These are phyloP conservation scores for Xylaria sp. DNA, from an alignment of 2,329 filamentous ascomycete species.

Conservation along the genomic window DNA sequence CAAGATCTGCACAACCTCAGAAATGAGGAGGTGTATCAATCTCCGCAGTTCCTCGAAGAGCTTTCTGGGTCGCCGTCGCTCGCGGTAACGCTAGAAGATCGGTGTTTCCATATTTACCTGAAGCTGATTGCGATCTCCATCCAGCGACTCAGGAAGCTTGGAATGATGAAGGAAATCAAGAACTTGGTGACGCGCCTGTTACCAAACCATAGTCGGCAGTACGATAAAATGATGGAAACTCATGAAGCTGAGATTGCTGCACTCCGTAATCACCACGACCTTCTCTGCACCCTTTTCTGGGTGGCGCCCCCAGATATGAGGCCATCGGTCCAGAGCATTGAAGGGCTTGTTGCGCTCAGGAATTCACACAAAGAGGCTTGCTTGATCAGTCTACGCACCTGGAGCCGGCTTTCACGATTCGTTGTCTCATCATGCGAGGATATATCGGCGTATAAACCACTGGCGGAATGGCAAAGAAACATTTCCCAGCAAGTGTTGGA, in stretches of 20 bases:
- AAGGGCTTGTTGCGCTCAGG: constrained; percentile 53
- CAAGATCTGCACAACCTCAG: constrained; percentile 57
- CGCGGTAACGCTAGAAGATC: constrained; percentile 48
- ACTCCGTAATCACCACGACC: constrained; percentile 63
- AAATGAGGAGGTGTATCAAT: constrained; percentile 58
- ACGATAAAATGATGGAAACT: constrained; percentile 57
- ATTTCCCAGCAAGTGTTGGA: constrained; percentile 54
- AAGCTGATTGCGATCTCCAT: constrained; percentile 58
- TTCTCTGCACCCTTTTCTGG: constrained; percentile 63
- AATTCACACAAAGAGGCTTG: constrained; percentile 63
- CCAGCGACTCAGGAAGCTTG: constrained; percentile 43
- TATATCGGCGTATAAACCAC: constrained; percentile 41
- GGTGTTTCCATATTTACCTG: constrained; percentile 62
- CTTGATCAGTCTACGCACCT: constrained; percentile 57
- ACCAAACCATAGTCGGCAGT: constrained; percentile 61
- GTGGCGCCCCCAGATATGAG: constrained; percentile 51
- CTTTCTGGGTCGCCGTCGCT: constrained; percentile 45
- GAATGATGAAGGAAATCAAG: constrained; percentile 50
- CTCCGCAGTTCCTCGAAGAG: constrained; percentile 56
- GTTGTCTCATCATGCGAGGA: constrained; percentile 44
- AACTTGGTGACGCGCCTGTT: constrained; percentile 58
- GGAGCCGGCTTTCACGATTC: constrained; percentile 58
- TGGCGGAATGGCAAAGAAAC: constrained; percentile 52
- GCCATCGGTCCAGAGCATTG: constrained; percentile 49
- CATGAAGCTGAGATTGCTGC: constrained; percentile 57